phyloP scores from a whole-genome alignment of 192 early-diverging fungal species.

The Coemansia sp. region DNA sequence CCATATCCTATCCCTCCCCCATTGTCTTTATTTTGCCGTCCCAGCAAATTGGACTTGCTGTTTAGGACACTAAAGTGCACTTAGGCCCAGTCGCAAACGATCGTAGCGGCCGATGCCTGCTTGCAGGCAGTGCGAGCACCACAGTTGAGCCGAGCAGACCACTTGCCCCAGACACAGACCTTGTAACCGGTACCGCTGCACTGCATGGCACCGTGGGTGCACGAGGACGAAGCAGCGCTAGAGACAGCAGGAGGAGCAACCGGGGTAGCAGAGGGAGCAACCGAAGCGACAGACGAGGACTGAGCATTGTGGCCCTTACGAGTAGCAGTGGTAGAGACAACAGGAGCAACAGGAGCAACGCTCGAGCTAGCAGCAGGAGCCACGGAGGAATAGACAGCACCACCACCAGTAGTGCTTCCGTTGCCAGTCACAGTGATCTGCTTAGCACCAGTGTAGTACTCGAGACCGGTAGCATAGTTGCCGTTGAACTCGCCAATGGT shows the following conservation, averaged over 20 bases:
- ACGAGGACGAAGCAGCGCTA: not conserved
- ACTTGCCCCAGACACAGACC: constrained; percentile 39
- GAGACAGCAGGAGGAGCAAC: constrained; percentile 5
- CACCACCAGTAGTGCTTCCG: constrained; percentile 6
- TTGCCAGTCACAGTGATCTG: constrained; percentile 37
- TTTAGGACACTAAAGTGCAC: too few relatives aligned
- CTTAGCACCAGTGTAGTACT: constrained; percentile 19
- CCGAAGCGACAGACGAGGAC: not conserved
- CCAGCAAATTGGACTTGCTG: too few relatives aligned
- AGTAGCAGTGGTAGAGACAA: not conserved
- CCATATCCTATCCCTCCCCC: too few relatives aligned
- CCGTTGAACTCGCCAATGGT: constrained; percentile 53
- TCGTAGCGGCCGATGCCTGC: constrained; percentile 2
- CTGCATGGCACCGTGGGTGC: constrained; percentile 25
- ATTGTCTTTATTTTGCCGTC: too few relatives aligned
- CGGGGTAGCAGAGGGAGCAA: not conserved
- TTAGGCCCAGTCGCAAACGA: constrained; percentile 30
- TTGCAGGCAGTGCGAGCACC: constrained; percentile 21
- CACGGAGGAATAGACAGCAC: not conserved
- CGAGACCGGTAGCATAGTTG: constrained; percentile 29
- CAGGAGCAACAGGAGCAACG: constrained; percentile 1
- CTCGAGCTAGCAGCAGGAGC: not conserved
- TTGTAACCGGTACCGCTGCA: constrained; percentile 29
- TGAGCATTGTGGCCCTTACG: too few relatives aligned
- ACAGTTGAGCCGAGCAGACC: constrained; percentile 15